These are phyloP conservation scores for Pseudopyricularia cyperi DNA, from an alignment of 2,329 filamentous ascomycete genomes.

Conservation along the genomic window DNA sequence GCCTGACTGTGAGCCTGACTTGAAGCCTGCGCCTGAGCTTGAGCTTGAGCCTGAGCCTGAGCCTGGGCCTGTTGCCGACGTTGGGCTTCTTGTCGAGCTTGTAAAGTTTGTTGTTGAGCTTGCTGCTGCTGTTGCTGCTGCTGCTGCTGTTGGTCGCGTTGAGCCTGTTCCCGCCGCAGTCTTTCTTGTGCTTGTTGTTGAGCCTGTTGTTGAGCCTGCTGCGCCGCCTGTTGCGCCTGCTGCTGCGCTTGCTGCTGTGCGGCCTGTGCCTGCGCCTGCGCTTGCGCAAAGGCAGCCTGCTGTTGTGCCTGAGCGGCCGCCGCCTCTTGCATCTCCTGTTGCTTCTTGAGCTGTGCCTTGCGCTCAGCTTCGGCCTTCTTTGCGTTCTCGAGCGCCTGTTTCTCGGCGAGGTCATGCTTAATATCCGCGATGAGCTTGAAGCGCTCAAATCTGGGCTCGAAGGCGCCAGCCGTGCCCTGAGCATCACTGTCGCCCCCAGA, in stretches of 20 bases:
- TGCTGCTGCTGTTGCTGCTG: slow-evolving; percentile 5
- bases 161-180: slow-evolving; percentile 1
- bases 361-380: slow-evolving; percentile 48
- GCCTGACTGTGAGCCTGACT: slow-evolving; percentile 8
- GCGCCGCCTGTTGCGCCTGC: slow-evolving; percentile 20
- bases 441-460: slow-evolving; percentile 76
- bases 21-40: slow-evolving; percentile 11
- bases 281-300: slow-evolving; percentile 24
- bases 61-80: slow-evolving; percentile 5
- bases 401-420: slow-evolving; percentile 62
- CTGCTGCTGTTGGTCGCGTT: slow-evolving; percentile 4
- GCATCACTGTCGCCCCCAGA: slow-evolving; percentile 59
- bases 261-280: slow-evolving; percentile 23
- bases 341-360: slow-evolving; percentile 34
- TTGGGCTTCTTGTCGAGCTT: slow-evolving; percentile 13
- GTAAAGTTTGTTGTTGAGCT: slow-evolving; percentile 8
- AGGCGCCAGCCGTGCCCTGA: slow-evolving; percentile 56
- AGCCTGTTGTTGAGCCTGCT: slow-evolving; percentile 12
- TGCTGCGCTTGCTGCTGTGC: slow-evolving; percentile 13
- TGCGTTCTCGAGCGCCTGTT: slow-evolving; percentile 62
- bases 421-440: slow-evolving; percentile 89
- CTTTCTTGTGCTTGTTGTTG: slow-evolving; percentile 7
- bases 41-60: slow-evolving; percentile 12
- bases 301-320: slow-evolving; percentile 24
- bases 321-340: slow-evolving; percentile 29